Conservation (phyloP, 768 basidiomycete genomes). For the Boletus coccyginus region DNA sequence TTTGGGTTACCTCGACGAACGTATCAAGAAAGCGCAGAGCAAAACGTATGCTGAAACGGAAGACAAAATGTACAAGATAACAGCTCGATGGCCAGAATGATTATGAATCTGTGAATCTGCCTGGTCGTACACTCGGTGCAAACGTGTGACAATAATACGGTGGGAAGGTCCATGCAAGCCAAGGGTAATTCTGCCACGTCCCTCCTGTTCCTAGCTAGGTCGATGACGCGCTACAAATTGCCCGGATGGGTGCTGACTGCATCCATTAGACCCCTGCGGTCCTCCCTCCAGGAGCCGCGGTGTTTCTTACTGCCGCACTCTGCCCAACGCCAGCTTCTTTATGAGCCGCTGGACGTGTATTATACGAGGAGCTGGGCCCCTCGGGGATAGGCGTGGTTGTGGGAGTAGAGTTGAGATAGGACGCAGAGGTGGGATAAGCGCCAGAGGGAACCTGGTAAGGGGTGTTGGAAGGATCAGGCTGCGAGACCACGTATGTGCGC, state of each 20-base stretch:
- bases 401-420: conserved; percentile 43
- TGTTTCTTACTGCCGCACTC: conserved; percentile 44
- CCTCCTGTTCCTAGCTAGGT: conserved; percentile 46
- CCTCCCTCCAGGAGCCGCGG: conserved; percentile 44
- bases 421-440: conserved; percentile 53
- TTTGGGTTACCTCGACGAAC: not conserved
- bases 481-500: conserved; percentile 70
- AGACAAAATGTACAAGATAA: conserved; percentile 12
- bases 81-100: not conserved
- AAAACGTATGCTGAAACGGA: not conserved
- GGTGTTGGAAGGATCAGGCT: conserved; percentile 60
- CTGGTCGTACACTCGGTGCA: conserved; percentile 25
- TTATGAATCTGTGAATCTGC: not conserved
- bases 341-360: conserved; percentile 38
- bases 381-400: conserved; percentile 39
- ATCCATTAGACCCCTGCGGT: conserved; percentile 42
- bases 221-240: conserved; percentile 43
- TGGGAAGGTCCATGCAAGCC: not conserved
- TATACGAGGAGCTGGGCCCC: conserved; percentile 41
- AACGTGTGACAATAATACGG: conserved; percentile 10
- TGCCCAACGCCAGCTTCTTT: conserved; percentile 45
- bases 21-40: not conserved
- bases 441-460: conserved; percentile 72
- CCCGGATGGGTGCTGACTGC: conserved; percentile 36
- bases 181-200: not conserved